Evolutionary conservation across 1,284 basidiomycete species (phyloP), one percentile per base, ranked within the genome.

Genomic region (Ustilago sp.): DNA sequence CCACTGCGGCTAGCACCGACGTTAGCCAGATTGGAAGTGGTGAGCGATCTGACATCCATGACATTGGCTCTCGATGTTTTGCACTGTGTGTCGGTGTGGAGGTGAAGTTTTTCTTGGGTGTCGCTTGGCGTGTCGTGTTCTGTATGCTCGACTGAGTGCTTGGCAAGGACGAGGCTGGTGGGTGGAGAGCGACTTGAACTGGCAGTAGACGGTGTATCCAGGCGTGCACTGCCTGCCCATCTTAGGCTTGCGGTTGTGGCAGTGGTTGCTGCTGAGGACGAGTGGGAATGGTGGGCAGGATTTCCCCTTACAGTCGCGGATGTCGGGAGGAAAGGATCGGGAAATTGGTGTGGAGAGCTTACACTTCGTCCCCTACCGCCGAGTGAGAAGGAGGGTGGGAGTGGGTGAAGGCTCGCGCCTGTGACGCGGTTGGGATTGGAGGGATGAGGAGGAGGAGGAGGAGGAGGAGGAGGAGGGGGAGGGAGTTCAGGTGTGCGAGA

Each of bases 11-110:
- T 45, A 45, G 23, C 23, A 28, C 23, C 3, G 23, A 41, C 17
- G 13, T 45, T 45, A 13, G n/a, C 43, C 8, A 45, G 43, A 19
- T n/a, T 45, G n/a, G n/a, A 45, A 19, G 43, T 45, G 28, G 63
- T 64, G 32, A 64, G 28, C 19, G 63, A 64, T 3, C 63, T 36
- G 12, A 64, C 15, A 17, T 64, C 63, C 63, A 64, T 64, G 4
- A 36, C 45, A 12, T 50, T 50, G 4, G 8, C 11, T 9, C 39
- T 43, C n/a, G 39, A 43, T 15, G 23, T 3, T 28, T 28, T 28
- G 23, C 23, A 28, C 23, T 28, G 23, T 28, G 23, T 28, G 23
- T 28, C 3, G 23, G 23, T 3, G 23, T 28, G 23, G 23, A 28
- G 2, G 23, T 28, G 23, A 28, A 28, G 23, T 28, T 28, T 28